A percentile compares a stretch with the other conserved stretches of the same genome.
phyloP scores from a whole-genome alignment of 305 asterid genomes.

The Fraxinus albicans region DNA sequence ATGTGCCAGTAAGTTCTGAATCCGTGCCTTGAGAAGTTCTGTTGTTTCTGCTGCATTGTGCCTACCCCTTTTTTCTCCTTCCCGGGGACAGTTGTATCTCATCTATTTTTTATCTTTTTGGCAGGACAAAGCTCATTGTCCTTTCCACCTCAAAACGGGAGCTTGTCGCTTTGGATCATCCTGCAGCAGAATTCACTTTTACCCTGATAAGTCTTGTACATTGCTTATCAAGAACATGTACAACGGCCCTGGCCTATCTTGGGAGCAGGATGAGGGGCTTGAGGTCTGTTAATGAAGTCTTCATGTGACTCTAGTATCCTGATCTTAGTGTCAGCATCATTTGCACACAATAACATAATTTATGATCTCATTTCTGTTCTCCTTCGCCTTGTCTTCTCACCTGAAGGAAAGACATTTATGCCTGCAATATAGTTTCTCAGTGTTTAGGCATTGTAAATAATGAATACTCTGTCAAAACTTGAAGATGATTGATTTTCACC shows the following conservation, averaged over 20 bases:
- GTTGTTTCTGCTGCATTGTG: constrained; percentile 2
- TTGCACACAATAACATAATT: constrained; percentile 20
- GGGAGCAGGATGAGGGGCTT: constrained; percentile 99
- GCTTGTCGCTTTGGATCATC: constrained; percentile 90
- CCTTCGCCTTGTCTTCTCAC: background rate
- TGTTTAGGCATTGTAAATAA: background rate
- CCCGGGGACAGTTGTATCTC: constrained; percentile 28
- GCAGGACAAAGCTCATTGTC: constrained; percentile 99
- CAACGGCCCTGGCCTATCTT: constrained; percentile 90
- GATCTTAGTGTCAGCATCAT: constrained; percentile 35
- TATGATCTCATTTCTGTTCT: constrained; percentile 4
- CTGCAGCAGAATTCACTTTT: constrained; percentile 93
- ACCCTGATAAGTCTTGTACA: constrained; percentile 93
- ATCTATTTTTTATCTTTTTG: constrained; percentile 34
- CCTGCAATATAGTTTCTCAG: background rate
- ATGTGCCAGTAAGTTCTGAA: background rate
- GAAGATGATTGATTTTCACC: background rate
- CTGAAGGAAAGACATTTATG: constrained; percentile 3
- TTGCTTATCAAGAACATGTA: constrained; percentile 93
- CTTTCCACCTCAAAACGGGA: constrained; percentile 97
- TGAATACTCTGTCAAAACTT: background rate
- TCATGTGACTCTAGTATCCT: constrained; percentile 96
- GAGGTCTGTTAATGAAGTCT: constrained; percentile 99
- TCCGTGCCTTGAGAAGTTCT: constrained; percentile 20
- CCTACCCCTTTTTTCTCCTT: constrained; percentile 3